A percentile compares a stretch with the other conserved stretches of the same genome.
Evolutionary conservation across 805 yeast species (phyloP).

Genomic region (Wickerhamiella dianesei): DNA sequence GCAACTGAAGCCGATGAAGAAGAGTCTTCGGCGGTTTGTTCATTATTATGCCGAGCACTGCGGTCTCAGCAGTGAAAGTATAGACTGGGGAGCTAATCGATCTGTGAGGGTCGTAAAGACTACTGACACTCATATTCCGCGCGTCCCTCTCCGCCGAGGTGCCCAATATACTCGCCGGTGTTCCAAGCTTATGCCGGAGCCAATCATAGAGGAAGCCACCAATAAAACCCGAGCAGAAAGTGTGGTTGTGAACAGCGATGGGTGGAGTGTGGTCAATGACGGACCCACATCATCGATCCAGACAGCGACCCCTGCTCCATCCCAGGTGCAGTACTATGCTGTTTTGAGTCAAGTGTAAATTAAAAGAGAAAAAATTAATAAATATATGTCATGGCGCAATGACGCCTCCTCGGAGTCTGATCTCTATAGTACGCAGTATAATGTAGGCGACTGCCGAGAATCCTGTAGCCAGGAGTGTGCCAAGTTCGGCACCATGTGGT

Average conservation of each 20-base stretch:
- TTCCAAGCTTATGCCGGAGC: neutral
- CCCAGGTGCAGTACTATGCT: neutral
- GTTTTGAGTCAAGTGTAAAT: neutral
- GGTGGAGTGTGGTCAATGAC: neutral
- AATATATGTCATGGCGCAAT: neutral
- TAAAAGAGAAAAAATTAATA: too few species aligned
- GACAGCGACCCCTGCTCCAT: neutral
- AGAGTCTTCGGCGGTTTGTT: slow-evolving; percentile 55
- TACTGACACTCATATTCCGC: slow-evolving; percentile 9
- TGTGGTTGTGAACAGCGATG: neutral
- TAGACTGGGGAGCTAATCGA: slow-evolving; percentile 67
- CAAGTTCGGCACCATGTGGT: slow-evolving; percentile 62
- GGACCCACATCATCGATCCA: neutral
- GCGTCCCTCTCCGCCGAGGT: slow-evolving; percentile 6
- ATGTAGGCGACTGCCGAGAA: slow-evolving; percentile 57
- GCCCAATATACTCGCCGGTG: slow-evolving; percentile 3
- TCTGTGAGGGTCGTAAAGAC: slow-evolving; percentile 14
- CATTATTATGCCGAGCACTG: slow-evolving; percentile 51
- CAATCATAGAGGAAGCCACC: neutral
- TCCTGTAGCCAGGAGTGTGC: slow-evolving; percentile 66
- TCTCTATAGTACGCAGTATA: slow-evolving; percentile 47
- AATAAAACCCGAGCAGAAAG: neutral
- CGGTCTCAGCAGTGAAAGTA: slow-evolving; percentile 52
- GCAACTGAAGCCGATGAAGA: slow-evolving; percentile 62
- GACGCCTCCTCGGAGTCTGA: slow-evolving; percentile 31